A percentile compares a stretch with the other conserved stretches of the same genome.
phyloP scores from a whole-genome alignment of 83 land plant species.

The Thuja plicata region DNA sequence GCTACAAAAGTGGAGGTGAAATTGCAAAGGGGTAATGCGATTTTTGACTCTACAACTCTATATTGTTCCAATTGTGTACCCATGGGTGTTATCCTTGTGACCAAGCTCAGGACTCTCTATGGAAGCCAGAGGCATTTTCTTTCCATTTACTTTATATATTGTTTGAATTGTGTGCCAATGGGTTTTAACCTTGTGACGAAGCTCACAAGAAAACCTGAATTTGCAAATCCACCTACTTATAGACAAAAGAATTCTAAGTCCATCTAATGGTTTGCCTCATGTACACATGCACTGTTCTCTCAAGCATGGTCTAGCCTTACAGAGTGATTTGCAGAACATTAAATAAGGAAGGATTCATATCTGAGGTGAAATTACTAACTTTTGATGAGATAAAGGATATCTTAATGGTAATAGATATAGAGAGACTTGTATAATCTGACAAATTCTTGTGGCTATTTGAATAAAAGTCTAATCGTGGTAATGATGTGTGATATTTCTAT shows the following conservation, averaged over 20 bases:
- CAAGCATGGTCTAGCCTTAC: not conserved
- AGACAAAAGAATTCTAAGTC: not conserved
- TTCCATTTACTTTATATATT: not conserved
- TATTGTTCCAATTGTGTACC: not conserved
- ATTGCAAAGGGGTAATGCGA: too few relatives aligned
- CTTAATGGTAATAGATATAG: not conserved
- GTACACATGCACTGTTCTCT: not conserved
- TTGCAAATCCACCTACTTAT: not conserved
- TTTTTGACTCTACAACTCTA: not conserved
- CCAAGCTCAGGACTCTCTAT: not conserved
- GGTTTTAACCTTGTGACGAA: not conserved
- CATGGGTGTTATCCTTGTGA: not conserved
- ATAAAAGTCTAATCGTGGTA: not conserved
- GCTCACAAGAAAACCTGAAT: not conserved
- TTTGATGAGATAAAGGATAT: not conserved
- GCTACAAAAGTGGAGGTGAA: too few relatives aligned
- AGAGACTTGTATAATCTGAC: not conserved
- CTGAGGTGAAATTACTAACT: not conserved
- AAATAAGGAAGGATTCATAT: not conserved
- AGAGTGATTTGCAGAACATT: not conserved
- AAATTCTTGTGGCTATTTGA: not conserved
- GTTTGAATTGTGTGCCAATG: not conserved
- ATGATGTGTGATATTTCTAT: not conserved
- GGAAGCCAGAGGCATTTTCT: not conserved
- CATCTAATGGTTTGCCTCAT: not conserved